Evolutionary conservation across 768 basidiomycete species (phyloP), one percentile per base, ranked within the genome.

Genomic region (Kwoniella europaea): DNA sequence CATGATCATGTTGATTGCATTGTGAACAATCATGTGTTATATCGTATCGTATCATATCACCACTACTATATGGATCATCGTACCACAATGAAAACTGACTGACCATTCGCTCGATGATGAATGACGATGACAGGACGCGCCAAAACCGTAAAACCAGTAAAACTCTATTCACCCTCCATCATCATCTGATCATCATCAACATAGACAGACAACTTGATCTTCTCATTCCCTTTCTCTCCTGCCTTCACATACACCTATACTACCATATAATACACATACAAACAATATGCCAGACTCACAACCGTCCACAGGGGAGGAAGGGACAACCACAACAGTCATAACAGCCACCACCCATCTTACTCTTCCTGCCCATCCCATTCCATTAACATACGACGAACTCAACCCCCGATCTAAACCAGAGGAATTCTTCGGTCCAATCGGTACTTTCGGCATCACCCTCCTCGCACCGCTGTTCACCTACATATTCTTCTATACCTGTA

Each of bases 351-450:
- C 82, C 12, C 66, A 72, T 29, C 73, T 83, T 35, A 74, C 74
- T 4, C 73, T 83, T 29, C 82, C 82, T 13, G 73, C 77, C 29
- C 76, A 83, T 63, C 76, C 82, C 12, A 71, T 56, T 10, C 73
- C 79, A 13, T 66, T 79, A 10, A 77, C 79, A 3, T 83, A 83
- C 71, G 78, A 72, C 1, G 67, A 83, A 59, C 78, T 83, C 56
- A 83, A 83, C 65, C 82, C 82, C 15, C 67, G 57, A 27, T 79
- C 78, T 1, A 52, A 55, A 6, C 68, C 80, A 4, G 66, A 58
- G 53, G 82, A 83, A 68, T 84, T 84, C 73, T 74, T 82, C 68
- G 84, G 84, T 18, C 81, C 81, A 2, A 63, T 75, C 24, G 77
- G 80, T 13, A 78, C 78, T 2, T 54, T 63, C 0, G 65, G 65